A percentile compares a stretch with the other conserved stretches of the same genome.
phyloP scores from a whole-genome alignment of 2,329 filamentous ascomycete species.

The Trichoderma brevicompactum region DNA sequence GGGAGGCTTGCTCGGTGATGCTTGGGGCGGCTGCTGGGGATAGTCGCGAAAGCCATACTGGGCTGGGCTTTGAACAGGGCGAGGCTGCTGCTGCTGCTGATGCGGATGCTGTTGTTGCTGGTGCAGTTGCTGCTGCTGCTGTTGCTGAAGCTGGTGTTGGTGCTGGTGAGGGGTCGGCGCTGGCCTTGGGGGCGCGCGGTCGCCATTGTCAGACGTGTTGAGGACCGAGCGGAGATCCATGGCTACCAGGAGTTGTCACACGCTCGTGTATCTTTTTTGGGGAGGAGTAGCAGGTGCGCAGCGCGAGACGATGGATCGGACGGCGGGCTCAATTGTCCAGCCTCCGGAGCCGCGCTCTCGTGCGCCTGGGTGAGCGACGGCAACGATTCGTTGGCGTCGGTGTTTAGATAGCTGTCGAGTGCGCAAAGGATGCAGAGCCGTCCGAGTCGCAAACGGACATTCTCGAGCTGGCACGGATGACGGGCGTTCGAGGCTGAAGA shows the following conservation, averaged over 20 bases:
- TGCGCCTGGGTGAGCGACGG: slow-evolving; percentile 27
- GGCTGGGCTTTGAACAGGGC: slow-evolving; percentile 50
- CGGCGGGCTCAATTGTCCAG: slow-evolving; percentile 26
- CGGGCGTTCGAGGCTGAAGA: slow-evolving; percentile 23
- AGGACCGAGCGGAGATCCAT: slow-evolving; percentile 62
- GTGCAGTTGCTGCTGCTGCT: slow-evolving; percentile 31
- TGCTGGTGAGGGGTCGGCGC: slow-evolving; percentile 41
- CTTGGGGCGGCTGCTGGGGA: slow-evolving; percentile 46
- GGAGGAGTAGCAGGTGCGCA: background rate
- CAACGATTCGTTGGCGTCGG: slow-evolving; percentile 2
- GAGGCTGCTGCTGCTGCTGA: slow-evolving; percentile 44
- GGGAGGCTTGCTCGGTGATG: slow-evolving; percentile 53
- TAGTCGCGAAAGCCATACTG: slow-evolving; percentile 58
- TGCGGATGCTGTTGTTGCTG: slow-evolving; percentile 41
- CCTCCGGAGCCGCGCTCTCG: slow-evolving; percentile 19
- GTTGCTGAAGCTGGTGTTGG: slow-evolving; percentile 40
- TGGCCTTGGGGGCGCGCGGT: slow-evolving; percentile 43
- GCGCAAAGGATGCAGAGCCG: slow-evolving; percentile 30
- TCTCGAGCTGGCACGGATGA: slow-evolving; percentile 32
- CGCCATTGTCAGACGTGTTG: slow-evolving; percentile 56
- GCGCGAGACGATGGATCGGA: slow-evolving; percentile 27
- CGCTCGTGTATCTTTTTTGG: slow-evolving; percentile 11
- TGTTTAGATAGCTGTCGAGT: slow-evolving; percentile 28
- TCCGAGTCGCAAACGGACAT: slow-evolving; percentile 36
- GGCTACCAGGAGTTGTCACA: slow-evolving; percentile 27